Conservation (phyloP, 2,329 filamentous ascomycete genomes). For the Aspergillus hortae region DNA sequence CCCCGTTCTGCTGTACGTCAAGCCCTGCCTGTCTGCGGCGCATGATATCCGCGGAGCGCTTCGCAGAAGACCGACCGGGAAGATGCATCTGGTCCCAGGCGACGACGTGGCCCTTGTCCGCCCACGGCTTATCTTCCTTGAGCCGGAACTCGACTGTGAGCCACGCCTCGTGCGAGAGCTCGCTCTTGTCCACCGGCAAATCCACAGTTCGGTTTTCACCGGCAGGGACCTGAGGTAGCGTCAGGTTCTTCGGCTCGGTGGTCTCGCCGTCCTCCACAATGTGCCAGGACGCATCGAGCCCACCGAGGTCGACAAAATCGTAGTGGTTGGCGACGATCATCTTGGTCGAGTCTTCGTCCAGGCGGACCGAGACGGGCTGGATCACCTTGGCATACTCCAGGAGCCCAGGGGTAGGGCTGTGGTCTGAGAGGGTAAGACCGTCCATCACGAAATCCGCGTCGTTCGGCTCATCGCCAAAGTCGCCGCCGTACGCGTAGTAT, state of each 20-base stretch:
- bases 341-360: conserved; percentile 36
- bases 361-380: conserved; percentile 50
- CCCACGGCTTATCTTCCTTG: conserved; percentile 48
- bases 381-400: conserved; percentile 56
- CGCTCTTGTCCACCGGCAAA: neutral
- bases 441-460: conserved; percentile 63
- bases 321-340: conserved; percentile 45
- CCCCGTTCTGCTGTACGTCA: neutral
- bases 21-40: neutral
- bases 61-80: neutral
- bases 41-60: neutral
- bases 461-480: conserved; percentile 60
- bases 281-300: conserved; percentile 33
- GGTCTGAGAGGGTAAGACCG: conserved; percentile 48
- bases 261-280: conserved; percentile 29
- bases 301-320: conserved; percentile 46
- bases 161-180: conserved; percentile 22
- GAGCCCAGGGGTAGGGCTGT: conserved; percentile 56
- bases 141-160: conserved; percentile 47
- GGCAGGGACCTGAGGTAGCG: conserved; percentile 18
- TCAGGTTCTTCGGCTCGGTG: conserved; percentile 39
- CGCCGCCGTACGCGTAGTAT: conserved; percentile 60
- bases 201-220: conserved; percentile 31
- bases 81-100: conserved; percentile 49
- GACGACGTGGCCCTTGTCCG: conserved; percentile 51